These are phyloP conservation scores for Saposhnikovia divaricata DNA, from an alignment of 129 eudicot genomes.

Conservation along the genomic window DNA sequence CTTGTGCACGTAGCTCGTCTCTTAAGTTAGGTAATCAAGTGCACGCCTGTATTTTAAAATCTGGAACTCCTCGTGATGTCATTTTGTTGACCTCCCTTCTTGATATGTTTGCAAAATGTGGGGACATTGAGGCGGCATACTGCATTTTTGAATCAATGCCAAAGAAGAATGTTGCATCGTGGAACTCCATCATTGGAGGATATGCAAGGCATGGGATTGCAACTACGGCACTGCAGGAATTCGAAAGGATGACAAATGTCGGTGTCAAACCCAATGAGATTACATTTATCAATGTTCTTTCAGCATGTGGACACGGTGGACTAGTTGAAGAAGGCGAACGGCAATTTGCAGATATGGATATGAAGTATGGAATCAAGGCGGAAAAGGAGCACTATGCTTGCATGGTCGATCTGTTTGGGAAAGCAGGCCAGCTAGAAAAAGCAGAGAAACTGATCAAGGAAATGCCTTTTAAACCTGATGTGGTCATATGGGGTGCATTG, in stretches of 20 bases:
- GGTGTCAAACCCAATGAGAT: constrained; percentile 54
- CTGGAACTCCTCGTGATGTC: constrained; percentile 47
- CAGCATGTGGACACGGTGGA: constrained; percentile 82
- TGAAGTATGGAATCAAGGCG: constrained; percentile 37
- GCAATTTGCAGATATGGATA: constrained; percentile 40
- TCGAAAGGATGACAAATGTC: constrained; percentile 46
- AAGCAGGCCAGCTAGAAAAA: constrained; percentile 66
- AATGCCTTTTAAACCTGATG: constrained; percentile 85
- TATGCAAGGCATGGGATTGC: constrained; percentile 67
- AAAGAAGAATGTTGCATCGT: constrained; percentile 48
- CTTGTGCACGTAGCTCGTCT: constrained; percentile 66
- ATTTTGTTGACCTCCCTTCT: constrained; percentile 54
- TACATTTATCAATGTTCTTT: constrained; percentile 56
- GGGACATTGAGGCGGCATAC: constrained; percentile 55
- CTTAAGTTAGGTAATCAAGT: constrained; percentile 50
- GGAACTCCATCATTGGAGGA: constrained; percentile 80
- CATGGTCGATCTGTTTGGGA: constrained; percentile 88
- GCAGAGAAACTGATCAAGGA: constrained; percentile 42
- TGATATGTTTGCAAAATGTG: constrained; percentile 79
- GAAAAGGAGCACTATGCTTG: constrained; percentile 75
- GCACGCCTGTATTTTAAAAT: constrained; percentile 50
- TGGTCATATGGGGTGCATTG: constrained; percentile 85
- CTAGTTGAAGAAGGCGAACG: constrained; percentile 65
- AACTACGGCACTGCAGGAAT: constrained; percentile 41
- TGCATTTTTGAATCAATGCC: constrained; percentile 43